phyloP scores from a whole-genome alignment of 2,329 filamentous ascomycete genomes.

The Celoporthe dispersa region DNA sequence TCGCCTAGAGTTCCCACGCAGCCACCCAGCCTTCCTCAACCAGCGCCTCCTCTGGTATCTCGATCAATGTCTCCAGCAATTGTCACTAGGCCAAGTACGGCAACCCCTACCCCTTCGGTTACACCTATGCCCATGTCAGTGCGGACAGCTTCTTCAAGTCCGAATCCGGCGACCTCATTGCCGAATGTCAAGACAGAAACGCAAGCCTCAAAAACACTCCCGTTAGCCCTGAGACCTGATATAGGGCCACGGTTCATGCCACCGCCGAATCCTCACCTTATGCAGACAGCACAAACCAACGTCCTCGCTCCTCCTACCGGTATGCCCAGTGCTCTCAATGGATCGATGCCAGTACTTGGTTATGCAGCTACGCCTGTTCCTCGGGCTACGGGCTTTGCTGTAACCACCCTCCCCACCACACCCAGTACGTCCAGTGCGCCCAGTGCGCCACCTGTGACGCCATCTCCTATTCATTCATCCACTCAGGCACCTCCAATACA shows the following conservation, averaged over 20 bases:
- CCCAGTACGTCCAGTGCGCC: conserved; percentile 33
- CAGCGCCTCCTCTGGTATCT: conserved; percentile 20
- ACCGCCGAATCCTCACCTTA: conserved; percentile 29
- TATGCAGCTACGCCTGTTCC: conserved; percentile 30
- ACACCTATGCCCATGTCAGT: conserved; percentile 12
- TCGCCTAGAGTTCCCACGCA: conserved; percentile 31
- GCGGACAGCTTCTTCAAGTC: conserved; percentile 11
- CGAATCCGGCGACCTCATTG: conserved; percentile 8
- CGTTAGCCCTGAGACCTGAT: conserved; percentile 26
- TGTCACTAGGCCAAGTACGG: not conserved
- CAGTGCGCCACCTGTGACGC: conserved; percentile 33
- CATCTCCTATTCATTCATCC: conserved; percentile 33
- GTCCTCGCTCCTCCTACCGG: conserved; percentile 36
- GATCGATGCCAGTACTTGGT: conserved; percentile 35
- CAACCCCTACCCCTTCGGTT: not conserved
- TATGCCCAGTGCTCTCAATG: conserved; percentile 33
- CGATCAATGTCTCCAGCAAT: conserved; percentile 19
- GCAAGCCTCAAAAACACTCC: conserved; percentile 20
- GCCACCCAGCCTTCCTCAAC: conserved; percentile 32
- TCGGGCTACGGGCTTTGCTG: conserved; percentile 37
- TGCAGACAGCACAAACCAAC: conserved; percentile 21
- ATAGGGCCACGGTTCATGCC: conserved; percentile 29
- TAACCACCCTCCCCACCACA: conserved; percentile 35
- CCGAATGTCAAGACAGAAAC: conserved; percentile 26
- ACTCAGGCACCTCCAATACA: not conserved